Evolutionary conservation across 106 monocot genomes (phyloP).

Genomic region (Dioscorea dumetorum): DNA sequence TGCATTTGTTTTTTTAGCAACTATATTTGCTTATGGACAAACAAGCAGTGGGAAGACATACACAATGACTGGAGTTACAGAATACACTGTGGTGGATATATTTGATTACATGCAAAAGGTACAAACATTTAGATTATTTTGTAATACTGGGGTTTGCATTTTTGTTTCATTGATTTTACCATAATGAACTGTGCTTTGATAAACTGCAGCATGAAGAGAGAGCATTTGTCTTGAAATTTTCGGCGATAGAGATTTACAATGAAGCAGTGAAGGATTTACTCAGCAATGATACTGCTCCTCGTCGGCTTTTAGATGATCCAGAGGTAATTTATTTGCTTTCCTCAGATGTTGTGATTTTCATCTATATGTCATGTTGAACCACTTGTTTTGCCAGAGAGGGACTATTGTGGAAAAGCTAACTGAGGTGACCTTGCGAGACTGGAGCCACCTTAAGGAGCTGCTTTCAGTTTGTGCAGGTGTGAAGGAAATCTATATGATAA

Average conservation of each 20-base stretch:
- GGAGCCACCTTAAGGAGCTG: conserved; percentile 54
- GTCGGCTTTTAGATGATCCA: conserved; percentile 90
- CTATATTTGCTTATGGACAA: conserved; percentile 98
- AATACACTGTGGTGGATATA: conserved; percentile 78
- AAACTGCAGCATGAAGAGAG: conserved; percentile 85
- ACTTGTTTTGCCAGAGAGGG: conserved; percentile 36
- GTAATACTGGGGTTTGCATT: background rate
- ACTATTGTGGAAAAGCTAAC: conserved; percentile 68
- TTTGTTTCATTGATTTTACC: background rate
- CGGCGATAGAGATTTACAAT: conserved; percentile 97
- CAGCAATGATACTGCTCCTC: conserved; percentile 66
- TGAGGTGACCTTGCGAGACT: conserved; percentile 54
- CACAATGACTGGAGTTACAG: conserved; percentile 95
- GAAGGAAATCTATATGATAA: background rate
- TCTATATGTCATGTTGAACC: background rate
- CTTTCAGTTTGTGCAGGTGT: conserved; percentile 87
- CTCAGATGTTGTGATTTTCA: background rate
- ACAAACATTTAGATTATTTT: background rate
- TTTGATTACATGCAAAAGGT: conserved; percentile 91
- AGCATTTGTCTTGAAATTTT: conserved; percentile 82
- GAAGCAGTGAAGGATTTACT: conserved; percentile 98
- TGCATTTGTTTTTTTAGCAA: conserved; percentile 36
- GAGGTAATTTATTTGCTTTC: conserved; percentile 39
- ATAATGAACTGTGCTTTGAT: background rate
- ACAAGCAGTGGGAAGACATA: conserved; percentile 99